A percentile compares a stretch with the other conserved stretches of the same genome.
Conservation (phyloP, 768 basidiomycete genomes). For the Pleurotus platypus region DNA sequence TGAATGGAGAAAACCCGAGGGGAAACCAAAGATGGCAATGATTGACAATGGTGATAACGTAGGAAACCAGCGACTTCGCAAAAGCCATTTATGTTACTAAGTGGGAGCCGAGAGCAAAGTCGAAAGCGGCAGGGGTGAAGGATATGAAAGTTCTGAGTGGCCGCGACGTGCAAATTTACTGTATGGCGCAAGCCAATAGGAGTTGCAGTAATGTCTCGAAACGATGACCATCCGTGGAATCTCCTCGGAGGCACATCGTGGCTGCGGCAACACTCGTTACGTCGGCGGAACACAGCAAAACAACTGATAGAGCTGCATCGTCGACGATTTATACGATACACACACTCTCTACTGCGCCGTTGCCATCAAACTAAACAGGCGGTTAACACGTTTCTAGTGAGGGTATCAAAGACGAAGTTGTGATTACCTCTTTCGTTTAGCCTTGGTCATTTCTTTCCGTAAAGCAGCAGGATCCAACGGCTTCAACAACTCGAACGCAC, state of each 20-base stretch:
- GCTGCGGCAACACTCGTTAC: not conserved
- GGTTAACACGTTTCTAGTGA: not conserved
- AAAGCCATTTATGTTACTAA: no score
- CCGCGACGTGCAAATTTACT: not conserved
- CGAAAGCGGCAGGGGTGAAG: not conserved
- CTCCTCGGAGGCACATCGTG: not conserved
- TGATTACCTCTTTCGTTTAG: slow-evolving; percentile 90
- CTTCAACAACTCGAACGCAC: slow-evolving; percentile 96
- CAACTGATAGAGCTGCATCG: not conserved
- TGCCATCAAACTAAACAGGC: slow-evolving; percentile 27
- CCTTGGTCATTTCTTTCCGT: slow-evolving; percentile 98
- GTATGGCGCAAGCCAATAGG: not conserved
- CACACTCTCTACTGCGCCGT: slow-evolving; percentile 14
- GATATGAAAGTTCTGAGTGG: not conserved
- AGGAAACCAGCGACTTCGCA: no score
- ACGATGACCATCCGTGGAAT: not conserved
- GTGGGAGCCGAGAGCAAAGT: not conserved
- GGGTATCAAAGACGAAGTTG: not conserved
- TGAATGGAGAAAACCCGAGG: not conserved
- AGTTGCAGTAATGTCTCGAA: not conserved
- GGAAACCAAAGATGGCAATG: not conserved
- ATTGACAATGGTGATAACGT: not conserved
- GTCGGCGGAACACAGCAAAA: not conserved
- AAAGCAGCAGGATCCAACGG: slow-evolving; percentile 91
- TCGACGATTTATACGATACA: not conserved